A percentile compares a stretch with the other conserved stretches of the same genome.
Conservation (phyloP, 2,329 filamentous ascomycete genomes). For the Biscogniauxia sp. region DNA sequence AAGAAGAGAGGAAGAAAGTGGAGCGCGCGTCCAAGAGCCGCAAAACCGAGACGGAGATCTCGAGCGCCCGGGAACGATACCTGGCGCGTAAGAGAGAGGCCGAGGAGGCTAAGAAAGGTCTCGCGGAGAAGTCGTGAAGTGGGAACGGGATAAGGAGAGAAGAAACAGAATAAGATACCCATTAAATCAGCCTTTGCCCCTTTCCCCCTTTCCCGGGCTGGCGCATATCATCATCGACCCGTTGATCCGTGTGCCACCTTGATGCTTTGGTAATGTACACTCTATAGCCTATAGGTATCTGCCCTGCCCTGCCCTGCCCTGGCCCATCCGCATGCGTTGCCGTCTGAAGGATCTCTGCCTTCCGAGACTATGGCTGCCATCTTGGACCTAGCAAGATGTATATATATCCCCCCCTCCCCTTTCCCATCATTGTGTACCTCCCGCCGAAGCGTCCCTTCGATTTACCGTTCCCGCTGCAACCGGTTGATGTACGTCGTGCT, state of each 20-base stretch:
- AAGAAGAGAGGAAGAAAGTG: constrained; percentile 58
- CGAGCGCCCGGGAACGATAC: constrained; percentile 76
- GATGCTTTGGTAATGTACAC: constrained; percentile 6
- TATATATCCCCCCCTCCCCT: background rate
- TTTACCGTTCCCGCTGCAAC: constrained; percentile 54
- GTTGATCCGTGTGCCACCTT: background rate
- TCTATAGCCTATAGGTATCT: constrained; percentile 8
- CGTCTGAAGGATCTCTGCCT: background rate
- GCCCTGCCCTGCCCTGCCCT: no score
- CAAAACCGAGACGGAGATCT: constrained; percentile 75
- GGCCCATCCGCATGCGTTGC: background rate
- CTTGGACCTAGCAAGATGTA: background rate
- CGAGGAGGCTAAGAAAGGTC: constrained; percentile 59
- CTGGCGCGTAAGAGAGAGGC: constrained; percentile 73
- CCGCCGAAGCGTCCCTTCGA: background rate
- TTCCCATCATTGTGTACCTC: background rate
- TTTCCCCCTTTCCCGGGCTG: background rate
- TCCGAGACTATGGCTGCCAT: background rate
- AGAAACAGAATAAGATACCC: constrained; percentile 5
- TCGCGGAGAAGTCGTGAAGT: constrained; percentile 9
- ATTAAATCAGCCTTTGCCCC: background rate
- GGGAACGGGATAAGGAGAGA: background rate
- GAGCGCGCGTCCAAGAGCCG: constrained; percentile 70
- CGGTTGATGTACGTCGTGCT: constrained; percentile 65
- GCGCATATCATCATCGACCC: background rate